A percentile compares a stretch with the other conserved stretches of the same genome.
These are phyloP conservation scores for Oldenlandia corymbosa DNA, from an alignment of 257 asterid genomes.

Conservation along the genomic window DNA sequence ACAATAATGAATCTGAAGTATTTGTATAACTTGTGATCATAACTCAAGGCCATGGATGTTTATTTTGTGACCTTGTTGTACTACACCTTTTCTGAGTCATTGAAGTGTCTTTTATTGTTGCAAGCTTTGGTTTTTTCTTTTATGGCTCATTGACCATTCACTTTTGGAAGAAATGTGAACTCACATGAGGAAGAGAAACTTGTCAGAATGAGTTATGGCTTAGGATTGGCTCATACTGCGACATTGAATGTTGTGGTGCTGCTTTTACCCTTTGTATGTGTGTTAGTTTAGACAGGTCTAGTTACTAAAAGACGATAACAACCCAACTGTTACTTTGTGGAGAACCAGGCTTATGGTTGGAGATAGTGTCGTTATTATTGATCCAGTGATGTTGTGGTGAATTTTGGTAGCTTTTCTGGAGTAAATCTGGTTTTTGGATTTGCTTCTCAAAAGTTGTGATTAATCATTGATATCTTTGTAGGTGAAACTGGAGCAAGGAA, in stretches of 20 bases:
- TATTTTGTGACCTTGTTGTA: no score
- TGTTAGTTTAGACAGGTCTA: neutral
- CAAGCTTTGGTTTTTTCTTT: neutral
- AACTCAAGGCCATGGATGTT: no score
- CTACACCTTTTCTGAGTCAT: no score
- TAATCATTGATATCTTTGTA: conserved; percentile 23
- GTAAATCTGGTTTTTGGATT: neutral
- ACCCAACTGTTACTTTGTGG: neutral
- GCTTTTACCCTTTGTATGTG: neutral
- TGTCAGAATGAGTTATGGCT: no score
- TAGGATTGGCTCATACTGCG: neutral
- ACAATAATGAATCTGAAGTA: neutral
- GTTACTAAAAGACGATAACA: neutral
- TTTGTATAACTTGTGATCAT: neutral
- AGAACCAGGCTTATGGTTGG: neutral
- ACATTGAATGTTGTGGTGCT: neutral
- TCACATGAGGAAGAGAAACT: no score
- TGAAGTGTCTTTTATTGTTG: neutral
- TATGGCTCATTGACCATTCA: no score
- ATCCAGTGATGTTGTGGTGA: neutral
- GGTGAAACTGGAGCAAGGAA: conserved; percentile 89
- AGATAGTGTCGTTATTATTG: neutral
- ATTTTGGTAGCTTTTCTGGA: neutral
- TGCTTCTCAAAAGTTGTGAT: conserved; percentile 4
- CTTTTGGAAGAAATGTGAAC: no score